These are phyloP conservation scores for Trichocladium uniseriatum DNA, from an alignment of 495 filamentous ascomycete species.

Conservation along the genomic window DNA sequence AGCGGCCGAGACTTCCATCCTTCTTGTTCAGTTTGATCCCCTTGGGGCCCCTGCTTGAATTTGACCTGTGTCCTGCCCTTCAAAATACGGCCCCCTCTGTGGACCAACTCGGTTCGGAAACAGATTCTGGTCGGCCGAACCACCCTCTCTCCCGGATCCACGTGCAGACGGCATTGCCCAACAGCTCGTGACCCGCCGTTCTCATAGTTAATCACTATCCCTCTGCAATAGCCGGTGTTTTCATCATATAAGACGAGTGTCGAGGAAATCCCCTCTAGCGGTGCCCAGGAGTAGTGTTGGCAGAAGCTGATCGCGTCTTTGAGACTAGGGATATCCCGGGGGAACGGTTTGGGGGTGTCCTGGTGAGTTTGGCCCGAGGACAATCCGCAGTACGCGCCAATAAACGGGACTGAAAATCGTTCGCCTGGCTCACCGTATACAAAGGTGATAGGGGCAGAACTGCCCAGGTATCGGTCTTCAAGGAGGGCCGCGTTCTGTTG, in stretches of 20 bases:
- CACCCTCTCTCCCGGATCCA: conserved; percentile 4
- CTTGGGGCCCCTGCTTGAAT: background rate
- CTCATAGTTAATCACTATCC: conserved; percentile 13
- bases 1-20: conserved; percentile 1
- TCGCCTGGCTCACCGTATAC: conserved; percentile 3
- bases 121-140: conserved; percentile 3
- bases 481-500: background rate
- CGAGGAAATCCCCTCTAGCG: conserved; percentile 4
- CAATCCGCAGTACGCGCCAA: conserved; percentile 7
- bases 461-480: background rate
- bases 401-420: background rate
- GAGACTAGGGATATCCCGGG: background rate
- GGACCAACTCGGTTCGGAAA: background rate
- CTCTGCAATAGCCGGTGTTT: conserved; percentile 6
- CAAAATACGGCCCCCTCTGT: too few species aligned
- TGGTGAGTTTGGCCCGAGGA: background rate
- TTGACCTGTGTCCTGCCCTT: background rate
- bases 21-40: background rate
- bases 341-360: conserved; percentile 2
- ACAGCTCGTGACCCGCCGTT: conserved; percentile 12
- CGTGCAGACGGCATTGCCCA: conserved; percentile 12
- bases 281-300: conserved; percentile 14
- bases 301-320: background rate
- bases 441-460: conserved; percentile 2
- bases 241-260: conserved; percentile 10